Conservation (phyloP, 345 rosid species). For the Citrus hindsii region DNA sequence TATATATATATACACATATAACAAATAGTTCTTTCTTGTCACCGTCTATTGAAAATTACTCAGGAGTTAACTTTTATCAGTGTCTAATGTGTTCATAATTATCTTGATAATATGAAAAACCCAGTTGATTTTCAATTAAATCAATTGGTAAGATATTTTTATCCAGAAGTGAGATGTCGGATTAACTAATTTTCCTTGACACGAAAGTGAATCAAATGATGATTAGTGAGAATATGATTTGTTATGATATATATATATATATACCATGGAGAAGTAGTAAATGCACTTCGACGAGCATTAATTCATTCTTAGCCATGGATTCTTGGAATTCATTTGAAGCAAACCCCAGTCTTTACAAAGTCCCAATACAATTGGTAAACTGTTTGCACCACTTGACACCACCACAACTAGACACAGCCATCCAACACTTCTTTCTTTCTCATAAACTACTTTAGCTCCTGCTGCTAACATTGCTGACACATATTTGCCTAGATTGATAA, state of each 20-base stretch:
- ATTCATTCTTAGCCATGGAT: conserved; percentile 98
- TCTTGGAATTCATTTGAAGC: conserved; percentile 75
- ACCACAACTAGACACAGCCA: conserved; percentile 72
- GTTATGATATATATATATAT: not conserved
- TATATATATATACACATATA: not conserved
- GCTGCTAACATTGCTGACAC: conserved; percentile 98
- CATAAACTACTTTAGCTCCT: conserved; percentile 87
- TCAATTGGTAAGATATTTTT: not conserved
- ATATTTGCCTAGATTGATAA: conserved; percentile 86
- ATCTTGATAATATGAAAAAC: conserved; percentile 10
- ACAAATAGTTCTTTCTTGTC: conserved; percentile 4
- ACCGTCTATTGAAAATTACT: not conserved
- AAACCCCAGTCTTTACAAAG: conserved; percentile 99
- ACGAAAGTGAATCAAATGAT: not conserved
- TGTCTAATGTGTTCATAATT: conserved; percentile 32
- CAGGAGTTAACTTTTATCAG: conserved; percentile 17
- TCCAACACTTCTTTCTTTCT: conserved; percentile 57
- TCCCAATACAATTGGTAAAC: conserved; percentile 97
- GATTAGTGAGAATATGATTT: not conserved
- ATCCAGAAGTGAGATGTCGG: not conserved
- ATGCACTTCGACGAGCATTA: conserved; percentile 82
- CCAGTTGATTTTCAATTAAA: conserved; percentile 16
- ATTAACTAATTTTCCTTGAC: not conserved
- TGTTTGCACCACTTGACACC: conserved; percentile 83
- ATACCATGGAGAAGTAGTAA: conserved; percentile 96